Base-by-base conservation (phyloP, 2,329 filamentous ascomycete genomes). In the Aureobasidium melanogenum region DNA sequence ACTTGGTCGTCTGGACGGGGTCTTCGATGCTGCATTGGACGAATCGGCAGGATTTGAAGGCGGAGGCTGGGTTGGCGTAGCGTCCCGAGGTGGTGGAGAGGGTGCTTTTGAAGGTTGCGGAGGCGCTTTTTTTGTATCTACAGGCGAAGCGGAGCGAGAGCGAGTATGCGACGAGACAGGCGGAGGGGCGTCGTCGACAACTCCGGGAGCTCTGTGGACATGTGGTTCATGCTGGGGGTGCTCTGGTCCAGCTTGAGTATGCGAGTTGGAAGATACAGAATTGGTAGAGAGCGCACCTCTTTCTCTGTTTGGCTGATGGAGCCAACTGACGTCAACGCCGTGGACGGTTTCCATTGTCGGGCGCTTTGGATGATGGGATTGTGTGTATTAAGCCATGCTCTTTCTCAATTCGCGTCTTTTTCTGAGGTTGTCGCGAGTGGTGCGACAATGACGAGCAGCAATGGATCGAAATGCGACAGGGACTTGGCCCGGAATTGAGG, bases 241-340 rank as follows among this genome's bases (percentile, higher is more conserved):
- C 62, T 71, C 72, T 65, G 71, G 71, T 72, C 44, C 62, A 48
- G 28, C 28, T 28, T 51, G 38, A 61, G 56, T 52, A 61, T 64
- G 19, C 52, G 46, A 61, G 71, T 62, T 69, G 60, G 63, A 67
- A 55, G 24, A 24, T n/a, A 24, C 7, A 24, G 28, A 19, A 44
- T 30, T 24, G n/a, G 8, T 22, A 15, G 43, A 34, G 3, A 17
- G 75, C 82, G 75, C 80, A 89, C 91, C 90, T 87, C 88, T 91
- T n/a, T 63, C 48, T 56, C 34, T 44, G 39, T 63, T 85, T 68
- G 87, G 84, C 71, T 89, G 88, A 75, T 94, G 88, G 79, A 95
- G 88, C 91, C 91, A 96, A 75, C 88, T 91, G 71, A 95, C 90
- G 76, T 96, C 91, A 70, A 95, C 84, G 67, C 87, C 87, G 73